Conservation (phyloP, 176 grass and related monocot genomes). For the Eleusine indica region DNA sequence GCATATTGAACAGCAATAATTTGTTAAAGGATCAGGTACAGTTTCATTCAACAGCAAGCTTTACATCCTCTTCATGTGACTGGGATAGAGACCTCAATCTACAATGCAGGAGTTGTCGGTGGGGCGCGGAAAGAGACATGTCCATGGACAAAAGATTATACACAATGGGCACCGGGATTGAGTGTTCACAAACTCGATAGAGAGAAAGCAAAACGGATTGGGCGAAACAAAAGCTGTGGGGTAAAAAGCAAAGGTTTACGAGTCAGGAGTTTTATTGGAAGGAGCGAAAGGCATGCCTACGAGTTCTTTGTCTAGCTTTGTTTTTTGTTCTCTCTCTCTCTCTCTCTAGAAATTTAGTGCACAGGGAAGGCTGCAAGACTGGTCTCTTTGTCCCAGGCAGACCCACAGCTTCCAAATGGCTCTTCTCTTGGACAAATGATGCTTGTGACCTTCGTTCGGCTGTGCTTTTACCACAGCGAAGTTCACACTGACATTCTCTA, state of each 20-base stretch:
- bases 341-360: conserved; percentile 32
- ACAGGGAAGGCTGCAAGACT: conserved; percentile 54
- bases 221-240: conserved; percentile 51
- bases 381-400: conserved; percentile 61
- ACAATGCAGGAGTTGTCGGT: conserved; percentile 43
- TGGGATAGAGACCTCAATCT: conserved; percentile 30
- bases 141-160: conserved; percentile 36
- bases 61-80: conserved; percentile 19
- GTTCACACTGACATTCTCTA: neutral
- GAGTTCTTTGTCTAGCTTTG: conserved; percentile 28
- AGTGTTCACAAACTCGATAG: conserved; percentile 34
- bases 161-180: conserved; percentile 33
- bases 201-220: conserved; percentile 30
- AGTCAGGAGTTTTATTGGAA: conserved; percentile 69
- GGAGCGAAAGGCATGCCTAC: conserved; percentile 59
- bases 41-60: neutral
- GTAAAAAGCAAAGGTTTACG: conserved; percentile 42
- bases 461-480: neutral
- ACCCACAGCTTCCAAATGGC: conserved; percentile 36
- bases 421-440: conserved; percentile 7
- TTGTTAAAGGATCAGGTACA: neutral
- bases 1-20: neutral
- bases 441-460: neutral
- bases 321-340: conserved; percentile 24
- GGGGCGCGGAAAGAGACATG: conserved; percentile 39